phyloP scores from a whole-genome alignment of 805 yeast species.

The Sugiyamaella marilandica region DNA sequence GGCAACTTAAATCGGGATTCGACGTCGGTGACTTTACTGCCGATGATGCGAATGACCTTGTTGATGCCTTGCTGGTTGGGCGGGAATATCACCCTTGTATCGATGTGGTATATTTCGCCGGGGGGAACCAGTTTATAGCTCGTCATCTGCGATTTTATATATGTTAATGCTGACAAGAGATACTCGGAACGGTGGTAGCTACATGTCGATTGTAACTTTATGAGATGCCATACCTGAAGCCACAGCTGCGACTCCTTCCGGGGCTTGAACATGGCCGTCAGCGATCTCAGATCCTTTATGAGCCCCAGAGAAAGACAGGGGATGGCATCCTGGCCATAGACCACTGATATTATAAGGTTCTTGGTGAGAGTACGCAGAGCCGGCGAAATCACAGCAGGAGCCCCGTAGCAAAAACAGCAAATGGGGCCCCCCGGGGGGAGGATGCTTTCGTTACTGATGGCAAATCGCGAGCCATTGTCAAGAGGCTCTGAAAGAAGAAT shows the following conservation, averaged over 20 bases:
- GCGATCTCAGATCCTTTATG: slow-evolving; percentile 29
- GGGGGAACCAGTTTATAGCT: slow-evolving; percentile 34
- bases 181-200: slow-evolving; percentile 26
- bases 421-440: slow-evolving; percentile 29
- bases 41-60: slow-evolving; percentile 26
- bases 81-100: slow-evolving; percentile 28
- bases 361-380: slow-evolving; percentile 25
- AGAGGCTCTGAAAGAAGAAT: slow-evolving; percentile 24
- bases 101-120: slow-evolving; percentile 31
- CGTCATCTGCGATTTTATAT: slow-evolving; percentile 28
- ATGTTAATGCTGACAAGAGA: slow-evolving; percentile 26
- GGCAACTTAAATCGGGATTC: slow-evolving; percentile 33
- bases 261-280: slow-evolving; percentile 26
- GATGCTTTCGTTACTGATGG: slow-evolving; percentile 20
- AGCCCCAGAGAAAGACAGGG: slow-evolving; percentile 33
- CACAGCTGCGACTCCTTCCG: slow-evolving; percentile 13
- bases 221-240: not conserved
- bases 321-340: slow-evolving; percentile 32
- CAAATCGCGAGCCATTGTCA: slow-evolving; percentile 4
- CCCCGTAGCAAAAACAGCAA: slow-evolving; percentile 32
- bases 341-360: slow-evolving; percentile 29
- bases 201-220: slow-evolving; percentile 3
- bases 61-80: slow-evolving; percentile 20
- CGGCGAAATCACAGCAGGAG: slow-evolving; percentile 30
- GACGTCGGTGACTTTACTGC: slow-evolving; percentile 28